These are phyloP conservation scores for Lasiodiplodia hormozganensis DNA, from an alignment of 2,329 filamentous ascomycete species.

Conservation along the genomic window DNA sequence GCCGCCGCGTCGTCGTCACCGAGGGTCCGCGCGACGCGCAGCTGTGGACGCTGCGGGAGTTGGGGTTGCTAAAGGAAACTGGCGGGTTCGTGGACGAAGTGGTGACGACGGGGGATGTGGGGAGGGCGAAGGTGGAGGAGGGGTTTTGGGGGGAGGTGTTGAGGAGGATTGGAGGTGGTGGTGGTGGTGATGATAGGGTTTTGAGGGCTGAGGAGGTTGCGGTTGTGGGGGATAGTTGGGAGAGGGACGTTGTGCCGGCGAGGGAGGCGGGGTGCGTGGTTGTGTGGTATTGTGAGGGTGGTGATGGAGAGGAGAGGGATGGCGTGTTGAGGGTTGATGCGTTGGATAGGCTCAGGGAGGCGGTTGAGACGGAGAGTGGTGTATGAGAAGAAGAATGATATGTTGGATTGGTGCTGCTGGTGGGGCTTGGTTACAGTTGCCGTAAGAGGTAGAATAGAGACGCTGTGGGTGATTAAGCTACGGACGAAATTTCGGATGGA, in stretches of 20 bases:
- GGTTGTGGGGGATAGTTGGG: constrained; percentile 32
- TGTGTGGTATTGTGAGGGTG: not conserved
- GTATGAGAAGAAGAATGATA: not conserved
- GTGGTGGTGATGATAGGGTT: not conserved
- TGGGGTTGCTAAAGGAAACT: constrained; percentile 36
- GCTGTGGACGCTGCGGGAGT: constrained; percentile 49
- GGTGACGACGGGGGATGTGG: constrained; percentile 43
- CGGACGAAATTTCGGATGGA: not conserved
- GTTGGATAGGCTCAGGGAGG: not conserved
- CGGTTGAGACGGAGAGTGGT: not conserved
- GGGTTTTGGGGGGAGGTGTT: not conserved
- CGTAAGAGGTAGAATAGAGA: not conserved
- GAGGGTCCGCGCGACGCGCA: constrained; percentile 59
- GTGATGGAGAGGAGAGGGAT: not conserved
- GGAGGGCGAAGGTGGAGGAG: constrained; percentile 41
- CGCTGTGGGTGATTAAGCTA: not conserved
- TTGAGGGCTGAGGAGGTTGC: constrained; percentile 29
- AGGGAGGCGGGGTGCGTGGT: constrained; percentile 20
- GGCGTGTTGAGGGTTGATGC: not conserved
- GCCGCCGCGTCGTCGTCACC: constrained; percentile 54
- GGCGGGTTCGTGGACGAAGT: constrained; percentile 39
- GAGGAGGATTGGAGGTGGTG: not conserved
- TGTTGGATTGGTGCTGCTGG: not conserved
- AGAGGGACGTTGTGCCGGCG: constrained; percentile 33
- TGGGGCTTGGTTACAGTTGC: not conserved